phyloP scores from a whole-genome alignment of 1,284 basidiomycete species.

The Limonomyces culmigenus region DNA sequence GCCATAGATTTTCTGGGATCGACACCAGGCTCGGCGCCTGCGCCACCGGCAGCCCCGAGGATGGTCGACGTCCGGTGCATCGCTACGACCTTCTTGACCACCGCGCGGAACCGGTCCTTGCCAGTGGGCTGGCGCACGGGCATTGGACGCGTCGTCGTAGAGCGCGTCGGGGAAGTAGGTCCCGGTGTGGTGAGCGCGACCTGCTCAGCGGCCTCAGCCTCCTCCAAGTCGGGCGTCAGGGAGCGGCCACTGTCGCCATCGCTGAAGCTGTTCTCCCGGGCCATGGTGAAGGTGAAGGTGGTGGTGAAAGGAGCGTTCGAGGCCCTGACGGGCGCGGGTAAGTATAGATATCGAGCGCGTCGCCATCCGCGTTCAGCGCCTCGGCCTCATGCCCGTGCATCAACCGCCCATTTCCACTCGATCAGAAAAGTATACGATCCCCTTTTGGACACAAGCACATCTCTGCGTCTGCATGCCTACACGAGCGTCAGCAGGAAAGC shows the following conservation, averaged over 20 bases:
- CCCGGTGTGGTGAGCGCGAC: background rate
- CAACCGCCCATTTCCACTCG: no score
- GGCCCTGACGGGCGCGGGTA: no score
- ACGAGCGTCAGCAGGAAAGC: no score
- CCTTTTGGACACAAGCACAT: no score
- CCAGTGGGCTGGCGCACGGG: background rate
- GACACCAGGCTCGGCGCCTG: slow-evolving; percentile 10
- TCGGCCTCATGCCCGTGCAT: no score
- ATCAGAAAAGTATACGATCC: no score
- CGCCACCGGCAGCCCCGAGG: slow-evolving; percentile 3
- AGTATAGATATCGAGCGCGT: slow-evolving; percentile 1
- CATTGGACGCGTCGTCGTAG: background rate
- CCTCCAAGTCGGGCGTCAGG: background rate
- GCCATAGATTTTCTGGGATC: slow-evolving; percentile 8
- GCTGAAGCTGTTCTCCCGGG: background rate
- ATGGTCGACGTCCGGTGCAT: slow-evolving; percentile 7
- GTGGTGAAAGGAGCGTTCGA: no score
- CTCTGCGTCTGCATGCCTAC: no score
- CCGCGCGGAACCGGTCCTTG: background rate
- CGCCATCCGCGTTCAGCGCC: no score
- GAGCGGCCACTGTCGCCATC: background rate
- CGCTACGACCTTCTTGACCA: slow-evolving; percentile 9
- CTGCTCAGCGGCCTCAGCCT: no score
- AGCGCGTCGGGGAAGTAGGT: background rate
- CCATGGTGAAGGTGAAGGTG: no score